Base-by-base conservation (phyloP, 306 rosid genomes). In the Luffa acutangula region DNA sequence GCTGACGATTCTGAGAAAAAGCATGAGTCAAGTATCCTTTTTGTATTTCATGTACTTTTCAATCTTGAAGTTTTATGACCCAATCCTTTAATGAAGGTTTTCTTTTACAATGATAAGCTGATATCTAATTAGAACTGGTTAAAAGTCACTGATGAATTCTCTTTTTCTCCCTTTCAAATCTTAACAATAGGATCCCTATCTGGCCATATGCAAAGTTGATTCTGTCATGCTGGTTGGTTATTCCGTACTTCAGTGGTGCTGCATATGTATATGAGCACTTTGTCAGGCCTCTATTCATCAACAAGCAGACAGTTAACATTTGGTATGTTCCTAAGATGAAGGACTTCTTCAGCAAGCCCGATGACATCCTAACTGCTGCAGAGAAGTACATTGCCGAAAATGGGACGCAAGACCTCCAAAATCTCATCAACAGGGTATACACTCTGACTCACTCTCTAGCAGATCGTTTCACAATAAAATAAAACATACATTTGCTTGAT, bases 141-240 rank as follows among this genome's bases (percentile, higher is more conserved):
- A 17, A n/a, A 33, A 65, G 64, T 70, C 78, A 53, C n/a, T 49
- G 66, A 71, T 60, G 74, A 36, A 85, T 18, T 74, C 42, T 53
- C 36, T 2, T 21, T 73, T 13, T 31, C 3, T 1, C 45, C 80
- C 64, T 58, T 39, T 78, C n/a, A 69, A 4, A 79, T 71, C 12
- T 58, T 6, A 84, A 49, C 89, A 78, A 75, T 82, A 96, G 99
- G 99, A 83, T 96, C 80, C 99, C 97, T 5, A 81, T 96, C 80
- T 96, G 99, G 99, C 91, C 99, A 41, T 93, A 93, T 87, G 94
- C 92, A 48, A 96, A 90, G 92, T 87, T 96, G 83, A 90, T 93
- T 71, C 45, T 76, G 59, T 90, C 91, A 48, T 88, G 92, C 86
- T 96, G 99, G 99, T 84, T 96, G 94, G 99, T 91, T 78, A 86